Percentiles rank a stretch among this genome's conserved stretches.
These are phyloP conservation scores for Pyronema domesticum DNA, from an alignment of 495 filamentous ascomycete genomes.

Conservation along the genomic window DNA sequence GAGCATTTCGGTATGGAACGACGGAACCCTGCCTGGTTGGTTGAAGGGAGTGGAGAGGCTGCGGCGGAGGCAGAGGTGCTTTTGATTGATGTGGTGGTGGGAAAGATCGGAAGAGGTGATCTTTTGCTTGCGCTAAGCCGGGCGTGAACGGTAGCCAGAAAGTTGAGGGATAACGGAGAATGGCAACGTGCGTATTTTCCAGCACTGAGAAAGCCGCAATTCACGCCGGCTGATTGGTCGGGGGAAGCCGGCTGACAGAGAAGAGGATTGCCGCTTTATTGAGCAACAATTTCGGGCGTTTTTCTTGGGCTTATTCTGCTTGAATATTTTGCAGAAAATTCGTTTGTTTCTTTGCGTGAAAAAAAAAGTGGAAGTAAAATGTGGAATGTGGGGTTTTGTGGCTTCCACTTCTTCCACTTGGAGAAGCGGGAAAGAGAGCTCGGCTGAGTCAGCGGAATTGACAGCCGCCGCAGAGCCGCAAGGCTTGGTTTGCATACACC, in stretches of 20 bases:
- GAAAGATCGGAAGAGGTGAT: slow-evolving; percentile 6
- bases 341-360: no score
- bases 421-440: no score
- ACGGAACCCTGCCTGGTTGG: slow-evolving; percentile 6
- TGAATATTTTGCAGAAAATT: no score
- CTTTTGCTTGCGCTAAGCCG: slow-evolving; percentile 4
- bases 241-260: background rate
- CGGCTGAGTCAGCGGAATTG: no score
- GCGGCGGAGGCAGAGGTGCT: background rate
- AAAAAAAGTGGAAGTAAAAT: no score
- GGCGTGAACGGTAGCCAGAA: background rate
- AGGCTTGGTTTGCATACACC: no score
- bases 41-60: slow-evolving; percentile 3
- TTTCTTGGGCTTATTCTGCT: no score
- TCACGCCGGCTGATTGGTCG: background rate
- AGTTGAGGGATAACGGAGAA: slow-evolving; percentile 1
- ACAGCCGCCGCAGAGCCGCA: no score
- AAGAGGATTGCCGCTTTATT: no score
- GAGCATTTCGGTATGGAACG: slow-evolving; percentile 45
- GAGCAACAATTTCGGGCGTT: no score
- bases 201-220: background rate
- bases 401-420: no score
- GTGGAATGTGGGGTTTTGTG: no score
- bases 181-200: background rate
- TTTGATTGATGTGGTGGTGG: slow-evolving; percentile 3